Conservation (phyloP, 768 basidiomycete species). For the Termitomyces sp. region DNA sequence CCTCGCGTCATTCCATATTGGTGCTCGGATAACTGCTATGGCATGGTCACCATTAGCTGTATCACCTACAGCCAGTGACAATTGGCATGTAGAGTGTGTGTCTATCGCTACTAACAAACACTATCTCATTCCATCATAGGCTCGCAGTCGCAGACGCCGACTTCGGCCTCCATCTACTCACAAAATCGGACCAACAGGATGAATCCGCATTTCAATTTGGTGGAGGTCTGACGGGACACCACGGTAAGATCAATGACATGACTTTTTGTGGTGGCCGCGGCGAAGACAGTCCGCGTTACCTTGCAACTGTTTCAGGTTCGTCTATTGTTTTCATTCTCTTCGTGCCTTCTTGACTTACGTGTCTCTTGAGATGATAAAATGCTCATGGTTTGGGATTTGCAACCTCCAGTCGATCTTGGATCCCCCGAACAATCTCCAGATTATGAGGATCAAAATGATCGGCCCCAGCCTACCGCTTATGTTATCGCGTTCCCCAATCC, state of each 20-base stretch:
- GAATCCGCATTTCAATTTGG: conserved; percentile 68
- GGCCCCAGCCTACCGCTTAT: conserved; percentile 73
- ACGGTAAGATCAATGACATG: conserved; percentile 73
- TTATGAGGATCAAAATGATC: conserved; percentile 23
- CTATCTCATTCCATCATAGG: conserved; percentile 30
- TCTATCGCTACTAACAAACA: neutral
- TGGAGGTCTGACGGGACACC: conserved; percentile 77
- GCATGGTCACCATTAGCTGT: conserved; percentile 72
- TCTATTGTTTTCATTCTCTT: neutral
- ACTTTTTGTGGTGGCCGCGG: conserved; percentile 73
- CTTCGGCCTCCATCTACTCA: conserved; percentile 66
- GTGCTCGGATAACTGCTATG: conserved; percentile 63
- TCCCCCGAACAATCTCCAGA: conserved; percentile 29
- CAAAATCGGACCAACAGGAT: conserved; percentile 40
- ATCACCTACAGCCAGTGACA: conserved; percentile 59
- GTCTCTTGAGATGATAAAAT: conserved; percentile 63
- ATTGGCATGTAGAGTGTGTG: conserved; percentile 71
- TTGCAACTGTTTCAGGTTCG: conserved; percentile 77
- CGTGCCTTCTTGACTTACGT: conserved; percentile 4
- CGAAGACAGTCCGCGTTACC: conserved; percentile 63
- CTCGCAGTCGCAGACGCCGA: conserved; percentile 64
- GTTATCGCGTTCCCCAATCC: conserved; percentile 70
- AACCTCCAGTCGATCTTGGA: conserved; percentile 44
- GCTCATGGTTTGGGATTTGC: conserved; percentile 85
- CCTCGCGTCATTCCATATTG: conserved; percentile 71